Evolutionary conservation across 176 grass and related monocot genomes (phyloP).

Genomic region (Hordeum vulgare): MorexV3_pseudomolecules_assembly NC_058518.1:465527965-465528464

Average conservation of each 20-base stretch:
- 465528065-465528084: not conserved
- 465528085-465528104: not conserved
- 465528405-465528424: slow-evolving; percentile 58
- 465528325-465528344: slow-evolving; percentile 81
- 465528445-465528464: fast-evolving
- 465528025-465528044: slow-evolving; percentile 46
- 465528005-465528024: slow-evolving; percentile 24
- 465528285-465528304: not conserved
- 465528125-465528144: slow-evolving; percentile 31
- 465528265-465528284: not conserved
- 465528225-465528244: too few species aligned
- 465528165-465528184: slow-evolving; percentile 58
- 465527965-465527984: not conserved
- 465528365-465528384: slow-evolving; percentile 78
- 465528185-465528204: slow-evolving; percentile 27
- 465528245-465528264: not conserved
- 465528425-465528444: slow-evolving; percentile 8
- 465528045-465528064: slow-evolving; percentile 33
- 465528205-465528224: slow-evolving; percentile 66
- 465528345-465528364: slow-evolving; percentile 79
- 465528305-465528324: slow-evolving; percentile 26
- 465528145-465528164: slow-evolving; percentile 80
- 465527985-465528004: not conserved
- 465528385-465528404: slow-evolving; percentile 61
- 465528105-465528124: slow-evolving; percentile 67